Base-by-base conservation (phyloP, 768 basidiomycete species). In the Tylopilus intermedius region DNA sequence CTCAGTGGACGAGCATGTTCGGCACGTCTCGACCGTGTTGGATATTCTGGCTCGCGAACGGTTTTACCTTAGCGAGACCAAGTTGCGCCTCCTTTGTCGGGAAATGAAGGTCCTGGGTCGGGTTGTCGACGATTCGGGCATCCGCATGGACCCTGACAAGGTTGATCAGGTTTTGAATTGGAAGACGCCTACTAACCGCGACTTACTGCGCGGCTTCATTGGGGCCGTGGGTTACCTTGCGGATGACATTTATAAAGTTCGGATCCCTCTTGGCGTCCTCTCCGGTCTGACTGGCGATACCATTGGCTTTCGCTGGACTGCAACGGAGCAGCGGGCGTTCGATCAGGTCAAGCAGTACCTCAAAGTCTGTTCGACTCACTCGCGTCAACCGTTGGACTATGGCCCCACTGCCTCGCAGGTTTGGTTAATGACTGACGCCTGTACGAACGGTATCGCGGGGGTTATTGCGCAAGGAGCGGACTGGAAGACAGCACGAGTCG, bases 61-160 rank as follows among this genome's bases (percentile, higher is more conserved):
- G 11, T 9, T 42, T 14, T 42, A 42, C 41, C 24, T 42, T 2
- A 42, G 41, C 11, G 24, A 14, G 4, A 5, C 2, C 13, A 42
- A 42, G 6, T 10, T 42, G 1, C 2, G 22, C 2, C 7, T 24
- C 3, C 8, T 26, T 0, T 15, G 22, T 8, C 6, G 2, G 1
- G 24, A 15, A 15, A 14, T 42, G 41, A 42, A 42, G 9, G 18
- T 45, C n/a, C 4, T 45, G 8, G 29, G 43, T 1, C 15, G n/a
- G 0, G 18, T 45, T 0, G 10, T 21, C 6, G 64, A 70, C 21
- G 62, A 71, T 14, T n/a, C 68, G 0, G 74, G 76, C 0, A 75
- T 79, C 21, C 45, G 47, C 0, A 77, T 78, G 73, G 75, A 79
- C 37, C 73, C 74, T 0, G 57, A 71, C 18, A 79, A 79, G 40